These are phyloP conservation scores for Gastrolobium villosum DNA, from an alignment of 306 rosid species.

Conservation along the genomic window DNA sequence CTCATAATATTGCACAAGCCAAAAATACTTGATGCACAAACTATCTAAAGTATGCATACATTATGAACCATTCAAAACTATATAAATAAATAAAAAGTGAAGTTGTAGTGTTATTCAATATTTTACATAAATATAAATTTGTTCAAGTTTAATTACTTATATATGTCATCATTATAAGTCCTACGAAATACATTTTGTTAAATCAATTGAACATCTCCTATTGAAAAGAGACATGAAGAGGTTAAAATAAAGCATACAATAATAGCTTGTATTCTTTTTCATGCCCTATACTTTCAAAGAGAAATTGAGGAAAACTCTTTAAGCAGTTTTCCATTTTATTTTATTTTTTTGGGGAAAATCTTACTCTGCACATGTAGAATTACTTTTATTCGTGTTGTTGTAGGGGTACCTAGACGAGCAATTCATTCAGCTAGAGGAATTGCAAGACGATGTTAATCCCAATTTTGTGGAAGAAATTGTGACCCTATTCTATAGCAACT, in stretches of 20 bases:
- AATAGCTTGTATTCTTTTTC: neutral
- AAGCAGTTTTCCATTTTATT: neutral
- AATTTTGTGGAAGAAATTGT: conserved; percentile 87
- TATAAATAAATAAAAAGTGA: too few species aligned
- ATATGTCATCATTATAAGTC: neutral
- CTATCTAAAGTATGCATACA: too few species aligned
- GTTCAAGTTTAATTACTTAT: too few species aligned
- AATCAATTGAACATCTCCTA: neutral
- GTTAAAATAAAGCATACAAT: neutral
- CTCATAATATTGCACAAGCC: too few species aligned
- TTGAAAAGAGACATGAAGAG: neutral
- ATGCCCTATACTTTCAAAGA: neutral
- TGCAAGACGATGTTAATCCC: conserved; percentile 79
- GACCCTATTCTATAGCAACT: conserved; percentile 70
- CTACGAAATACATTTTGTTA: neutral
- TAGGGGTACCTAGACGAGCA: conserved; percentile 81
- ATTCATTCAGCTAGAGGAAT: conserved; percentile 78
- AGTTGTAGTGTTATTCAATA: too few species aligned
- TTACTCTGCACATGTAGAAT: neutral
- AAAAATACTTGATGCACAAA: too few species aligned
- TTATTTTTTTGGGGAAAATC: neutral
- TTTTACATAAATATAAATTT: neutral
- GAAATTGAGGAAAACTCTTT: too few species aligned
- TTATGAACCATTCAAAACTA: too few species aligned
- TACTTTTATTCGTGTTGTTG: conserved; percentile 15